phyloP scores from a whole-genome alignment of 2,329 filamentous ascomycete species.

The Ascochyta viciae-villosae region DNA sequence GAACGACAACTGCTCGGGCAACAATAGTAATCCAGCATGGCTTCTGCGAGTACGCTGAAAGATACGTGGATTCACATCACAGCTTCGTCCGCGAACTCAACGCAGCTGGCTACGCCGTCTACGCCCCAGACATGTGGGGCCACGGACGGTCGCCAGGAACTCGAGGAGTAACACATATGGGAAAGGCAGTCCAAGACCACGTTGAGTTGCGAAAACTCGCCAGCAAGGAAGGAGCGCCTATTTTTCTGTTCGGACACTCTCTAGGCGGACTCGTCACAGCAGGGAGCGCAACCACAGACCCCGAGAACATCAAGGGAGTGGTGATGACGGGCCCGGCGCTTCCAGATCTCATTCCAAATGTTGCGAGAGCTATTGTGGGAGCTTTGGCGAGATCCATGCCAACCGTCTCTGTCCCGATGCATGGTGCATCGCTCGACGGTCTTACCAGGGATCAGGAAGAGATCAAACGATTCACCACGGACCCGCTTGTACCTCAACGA shows the following conservation, averaged over 20 bases:
- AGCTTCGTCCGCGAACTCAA: constrained; percentile 6
- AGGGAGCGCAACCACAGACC: not conserved
- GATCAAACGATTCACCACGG: not conserved
- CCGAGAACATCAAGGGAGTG: not conserved
- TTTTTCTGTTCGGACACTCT: not conserved
- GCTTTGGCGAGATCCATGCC: not conserved
- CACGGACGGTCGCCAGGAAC: constrained; percentile 7
- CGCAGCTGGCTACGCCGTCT: constrained; percentile 1
- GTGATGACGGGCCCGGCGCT: not conserved
- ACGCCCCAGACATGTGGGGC: constrained; percentile 10
- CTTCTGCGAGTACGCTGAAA: constrained; percentile 12
- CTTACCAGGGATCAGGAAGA: constrained; percentile 1
- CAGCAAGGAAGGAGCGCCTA: not conserved
- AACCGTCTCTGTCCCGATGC: not conserved
- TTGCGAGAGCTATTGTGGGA: not conserved
- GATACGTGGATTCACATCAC: constrained; percentile 10
- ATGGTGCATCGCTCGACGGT: not conserved
- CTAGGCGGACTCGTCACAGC: not conserved
- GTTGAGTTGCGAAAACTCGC: constrained; percentile 1
- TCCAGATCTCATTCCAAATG: not conserved
- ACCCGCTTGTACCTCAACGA: constrained; percentile 5
- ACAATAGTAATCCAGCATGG: constrained; percentile 13
- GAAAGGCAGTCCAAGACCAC: constrained; percentile 4
- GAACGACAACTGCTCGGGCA: not conserved
- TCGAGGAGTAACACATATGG: constrained; percentile 2